Evolutionary conservation across 2,329 filamentous ascomycete genomes (phyloP), one percentile per base, ranked within the genome.

Genomic region (Cordyceps javanica): DNA sequence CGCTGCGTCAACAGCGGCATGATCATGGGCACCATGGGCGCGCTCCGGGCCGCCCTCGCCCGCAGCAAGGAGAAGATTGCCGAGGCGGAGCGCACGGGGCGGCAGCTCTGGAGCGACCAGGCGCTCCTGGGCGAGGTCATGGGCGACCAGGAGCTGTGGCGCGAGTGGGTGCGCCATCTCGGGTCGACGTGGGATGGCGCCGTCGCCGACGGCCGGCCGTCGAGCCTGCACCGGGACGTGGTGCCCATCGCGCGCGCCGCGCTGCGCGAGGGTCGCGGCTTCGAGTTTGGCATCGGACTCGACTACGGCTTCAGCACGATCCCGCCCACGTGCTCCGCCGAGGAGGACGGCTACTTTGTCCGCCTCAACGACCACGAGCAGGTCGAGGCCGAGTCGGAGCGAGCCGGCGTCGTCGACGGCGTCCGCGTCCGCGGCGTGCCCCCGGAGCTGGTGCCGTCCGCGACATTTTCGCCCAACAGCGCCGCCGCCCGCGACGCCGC

Each of bases 31-130:
- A 69, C 69, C 2, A 66, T 72, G 64, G 65, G 66, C 1, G 60
- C 62, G 0, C 44, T 73, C 1, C 58, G 65, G 8, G 60, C 63
- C 23, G 64, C 65, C 0, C 54, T 73, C 2, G 52, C n/a, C 5
- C 61, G 68, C 16, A 62, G 60, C 26, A 68, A 64, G 16, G 65
- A 68, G 0, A 73, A 72, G 53, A 60, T 69, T 3, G 65, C 70
- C 2, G 44, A 25, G 1, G 64, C 64, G 1, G 62, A 66, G 5
- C 64, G 62, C 58, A 60, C 59, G 5, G 71, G 68, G 2, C 66
- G 70, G 1, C 71, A 73, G 57, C 68, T 72, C 9, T 73, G 70
- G 71, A 73, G 70, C 60, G 70, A 73, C 39, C 72, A 74, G 51
- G 70, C 71, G 0, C 67, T 74, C 5, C 60, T 74, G 1, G 72